Percentiles rank a stretch among this genome's conserved stretches.
Evolutionary conservation across 306 rosid genomes (phyloP).

Genomic region (Trifolium fragiferum): DNA sequence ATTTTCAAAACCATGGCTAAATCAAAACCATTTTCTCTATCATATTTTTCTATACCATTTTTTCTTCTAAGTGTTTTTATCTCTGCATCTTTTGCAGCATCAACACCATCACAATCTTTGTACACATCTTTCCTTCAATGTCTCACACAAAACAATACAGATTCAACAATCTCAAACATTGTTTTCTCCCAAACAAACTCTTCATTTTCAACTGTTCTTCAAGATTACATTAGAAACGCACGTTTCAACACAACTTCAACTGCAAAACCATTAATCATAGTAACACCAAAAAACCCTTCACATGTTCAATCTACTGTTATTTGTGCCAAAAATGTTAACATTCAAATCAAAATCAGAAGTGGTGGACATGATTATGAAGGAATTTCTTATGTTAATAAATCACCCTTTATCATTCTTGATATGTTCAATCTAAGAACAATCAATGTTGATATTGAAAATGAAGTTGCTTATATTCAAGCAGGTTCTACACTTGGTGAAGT

Average conservation of each 20-base stretch:
- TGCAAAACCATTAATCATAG: constrained; percentile 39
- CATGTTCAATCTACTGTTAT: constrained; percentile 44
- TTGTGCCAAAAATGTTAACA: constrained; percentile 23
- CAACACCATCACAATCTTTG: not conserved
- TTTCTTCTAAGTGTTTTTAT: not conserved
- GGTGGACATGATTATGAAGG: constrained; percentile 60
- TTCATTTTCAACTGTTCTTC: constrained; percentile 43
- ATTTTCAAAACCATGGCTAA: constrained; percentile 41
- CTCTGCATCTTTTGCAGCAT: not conserved
- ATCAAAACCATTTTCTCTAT: not conserved
- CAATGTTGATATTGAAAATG: constrained; percentile 30
- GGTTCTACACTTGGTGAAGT: constrained; percentile 54
- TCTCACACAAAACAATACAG: constrained; percentile 32
- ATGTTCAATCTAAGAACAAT: constrained; percentile 39
- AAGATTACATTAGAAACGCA: constrained; percentile 50
- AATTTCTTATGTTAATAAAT: constrained; percentile 24
- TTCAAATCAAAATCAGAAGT: constrained; percentile 47
- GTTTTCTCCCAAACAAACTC: constrained; percentile 31
- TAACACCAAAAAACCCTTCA: constrained; percentile 38
- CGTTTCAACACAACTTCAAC: constrained; percentile 51
- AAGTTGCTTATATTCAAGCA: constrained; percentile 29
- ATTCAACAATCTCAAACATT: constrained; percentile 24
- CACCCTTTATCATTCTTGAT: constrained; percentile 47
- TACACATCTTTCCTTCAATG: constrained; percentile 27
- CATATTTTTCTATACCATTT: not conserved